Base-by-base conservation (phyloP, 116 monocot genomes). In the Iris pallida region DNA sequence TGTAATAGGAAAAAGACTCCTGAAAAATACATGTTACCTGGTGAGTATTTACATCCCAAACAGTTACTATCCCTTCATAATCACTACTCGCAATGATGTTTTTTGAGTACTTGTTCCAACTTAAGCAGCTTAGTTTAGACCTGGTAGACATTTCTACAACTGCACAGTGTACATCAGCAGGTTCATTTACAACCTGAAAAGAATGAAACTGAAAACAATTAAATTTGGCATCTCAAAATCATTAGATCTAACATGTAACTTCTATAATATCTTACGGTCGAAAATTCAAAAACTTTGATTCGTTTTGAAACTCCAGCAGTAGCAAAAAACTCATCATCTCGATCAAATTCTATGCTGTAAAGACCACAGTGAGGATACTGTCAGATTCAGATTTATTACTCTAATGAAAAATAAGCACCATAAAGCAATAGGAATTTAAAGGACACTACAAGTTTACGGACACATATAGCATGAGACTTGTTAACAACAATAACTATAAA, bases 311-410 rank as follows among this genome's bases (percentile, higher is more conserved):
- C 98, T 60, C 98, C 98, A 67, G 98, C 98, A 70, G 98, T 98
- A 74, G 98, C 98, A 82, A 98, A 98, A 17, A 98, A 66, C 68
- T 98, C 98, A 82, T 98, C 98, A 80, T 98, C 93, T 60, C 98
- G 90, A 53, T 98, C 90, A 83, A 98, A 98, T 63, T 98, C 98
- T 76, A 98, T 98, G 79, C 98, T 98, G 98, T 40, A 73, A 68
- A 68, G 46, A 65, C 45, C 52, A 30, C 9, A 54, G 51, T 14
- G 19, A 66, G n/a, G 48, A 5, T 0, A 5, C 42, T 14, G 47
- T 64, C 11, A 47, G 16, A 64, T 64, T 64, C 11, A 47, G 16
- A 64, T 64, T 45, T 47, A 47, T 47, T 5, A 18, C 18, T 47
- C 18, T n/a, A 10, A 64, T 9, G 18, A 64, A 47, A 20, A 64